These are phyloP conservation scores for Bimuria novae-zelandiae DNA, from an alignment of 2,329 filamentous ascomycete genomes.

Conservation along the genomic window DNA sequence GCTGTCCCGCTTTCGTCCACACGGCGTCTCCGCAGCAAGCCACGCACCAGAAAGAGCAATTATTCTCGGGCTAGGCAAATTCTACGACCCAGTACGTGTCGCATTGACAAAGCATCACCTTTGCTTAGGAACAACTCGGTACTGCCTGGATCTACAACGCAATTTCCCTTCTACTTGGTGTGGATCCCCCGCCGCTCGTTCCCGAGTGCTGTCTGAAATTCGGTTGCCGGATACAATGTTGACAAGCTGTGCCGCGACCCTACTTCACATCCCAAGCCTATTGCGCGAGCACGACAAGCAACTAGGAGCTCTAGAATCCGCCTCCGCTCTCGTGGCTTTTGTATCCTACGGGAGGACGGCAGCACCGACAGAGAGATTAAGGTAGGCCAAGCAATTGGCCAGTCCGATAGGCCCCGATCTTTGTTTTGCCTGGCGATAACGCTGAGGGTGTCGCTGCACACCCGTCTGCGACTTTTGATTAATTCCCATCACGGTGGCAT, in stretches of 20 bases:
- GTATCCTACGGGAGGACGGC: slow-evolving; percentile 9
- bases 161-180: neutral
- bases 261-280: slow-evolving; percentile 1
- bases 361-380: slow-evolving; percentile 29
- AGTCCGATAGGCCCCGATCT: slow-evolving; percentile 28
- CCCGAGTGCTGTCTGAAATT: slow-evolving; percentile 3
- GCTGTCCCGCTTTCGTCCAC: slow-evolving; percentile 29
- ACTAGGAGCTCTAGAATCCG: slow-evolving; percentile 17
- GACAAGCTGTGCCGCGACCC: slow-evolving; percentile 5
- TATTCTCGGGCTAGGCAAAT: slow-evolving; percentile 6
- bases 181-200: neutral
- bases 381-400: slow-evolving; percentile 41
- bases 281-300: neutral
- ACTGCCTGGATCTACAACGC: neutral
- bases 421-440: slow-evolving; percentile 8
- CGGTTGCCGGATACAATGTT: slow-evolving; percentile 13
- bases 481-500: slow-evolving; percentile 5
- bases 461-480: slow-evolving; percentile 8
- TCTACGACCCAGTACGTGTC: neutral
- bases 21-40: slow-evolving; percentile 23
- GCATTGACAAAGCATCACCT: neutral
- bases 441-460: neutral
- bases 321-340: slow-evolving; percentile 8
- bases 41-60: slow-evolving; percentile 17
- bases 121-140: neutral